Percentiles rank a stretch among this genome's conserved stretches.
These are phyloP conservation scores for Phylloporus sp. DNA, from an alignment of 768 basidiomycete genomes.

Conservation along the genomic window DNA sequence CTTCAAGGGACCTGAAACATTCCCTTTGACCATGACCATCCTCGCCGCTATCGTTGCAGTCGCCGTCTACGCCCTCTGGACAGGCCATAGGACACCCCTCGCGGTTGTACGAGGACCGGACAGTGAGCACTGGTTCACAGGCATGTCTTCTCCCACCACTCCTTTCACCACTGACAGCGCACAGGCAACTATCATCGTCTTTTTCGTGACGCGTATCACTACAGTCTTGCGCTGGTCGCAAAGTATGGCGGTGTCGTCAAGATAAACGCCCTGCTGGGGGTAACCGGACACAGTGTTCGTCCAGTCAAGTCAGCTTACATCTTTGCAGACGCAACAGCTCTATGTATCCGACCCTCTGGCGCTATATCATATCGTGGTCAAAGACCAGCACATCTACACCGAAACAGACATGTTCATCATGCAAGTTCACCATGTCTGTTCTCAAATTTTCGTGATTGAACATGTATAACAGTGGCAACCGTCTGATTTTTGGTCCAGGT, in stretches of 20 bases:
- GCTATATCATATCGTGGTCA: conserved; percentile 36
- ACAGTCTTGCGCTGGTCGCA: conserved; percentile 28
- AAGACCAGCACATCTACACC: conserved; percentile 35
- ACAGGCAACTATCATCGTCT: conserved; percentile 33
- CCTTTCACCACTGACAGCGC: not conserved
- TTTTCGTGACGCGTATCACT: conserved; percentile 31
- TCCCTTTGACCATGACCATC: not conserved
- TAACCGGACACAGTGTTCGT: conserved; percentile 6
- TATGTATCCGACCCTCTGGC: conserved; percentile 38
- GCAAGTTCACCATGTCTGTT: conserved; percentile 11
- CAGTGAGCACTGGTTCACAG: conserved; percentile 36
- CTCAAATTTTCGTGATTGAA: not conserved
- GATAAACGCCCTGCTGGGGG: conserved; percentile 34
- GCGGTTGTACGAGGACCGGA: conserved; percentile 27
- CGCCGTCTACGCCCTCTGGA: conserved; percentile 13
- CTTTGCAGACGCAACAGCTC: conserved; percentile 24
- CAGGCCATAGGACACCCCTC: conserved; percentile 13
- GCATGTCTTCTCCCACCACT: conserved; percentile 2
- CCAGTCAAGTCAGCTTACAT: not conserved
- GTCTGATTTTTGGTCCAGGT: conserved; percentile 36
- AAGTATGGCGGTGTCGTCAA: conserved; percentile 35
- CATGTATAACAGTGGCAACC: conserved; percentile 18
- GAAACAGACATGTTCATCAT: conserved; percentile 35
- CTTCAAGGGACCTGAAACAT: not conserved
- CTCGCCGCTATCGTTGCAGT: conserved; percentile 6